Evolutionary conservation across 495 filamentous ascomycete genomes (phyloP), one percentile per base, ranked within the genome.

Genomic region (Neurospora sublineolata): DNA sequence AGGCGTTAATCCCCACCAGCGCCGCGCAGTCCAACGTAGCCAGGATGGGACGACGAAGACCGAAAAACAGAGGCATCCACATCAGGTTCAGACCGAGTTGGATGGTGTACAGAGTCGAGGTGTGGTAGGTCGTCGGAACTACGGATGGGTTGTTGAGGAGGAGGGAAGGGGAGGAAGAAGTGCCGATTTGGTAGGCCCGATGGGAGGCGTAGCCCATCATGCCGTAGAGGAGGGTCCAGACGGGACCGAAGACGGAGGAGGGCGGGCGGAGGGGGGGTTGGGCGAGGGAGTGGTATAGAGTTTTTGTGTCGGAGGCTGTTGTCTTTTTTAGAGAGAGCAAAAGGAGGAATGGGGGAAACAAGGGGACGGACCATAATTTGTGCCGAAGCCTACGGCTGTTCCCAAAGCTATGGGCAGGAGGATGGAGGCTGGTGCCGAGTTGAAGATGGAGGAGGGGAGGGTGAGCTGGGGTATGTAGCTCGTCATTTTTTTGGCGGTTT

Each of bases 1-100:
- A 91, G 0, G 84, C 87, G 20, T 90, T 90, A 6, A 89, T 83
- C 1, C 89, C 92, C 2, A 88, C 85, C 12, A 97, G 82, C 1
- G 89, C 85, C 3, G 91, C 82, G 68, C 96, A 89, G 82, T 97
- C 92, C 5, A 85, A 87, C 10, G 93, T 86, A 1, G 93, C 94
- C 77, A 88, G 87, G 71, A 89, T 86, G 3, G 93, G 92, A 33
- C 87, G 85, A 44, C 88, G 86, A 39, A 91, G 74, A 1, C 86
- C 85, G 77, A 97, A 97, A 85, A 97, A 98, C 10, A 97, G 86
- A 2, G 94, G 94, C 93, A 95, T 97, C 93, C 92, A 98, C 67
- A 90, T 78, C 23, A 95, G 82, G 79, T 97, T 97, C 16, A 97
- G 81, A 23, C 84, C 90, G 10, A 97, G 89, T 77, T 97, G 94